These are phyloP conservation scores for Blumeriella jaapii DNA, from an alignment of 2,329 filamentous ascomycete species.

Conservation along the genomic window DNA sequence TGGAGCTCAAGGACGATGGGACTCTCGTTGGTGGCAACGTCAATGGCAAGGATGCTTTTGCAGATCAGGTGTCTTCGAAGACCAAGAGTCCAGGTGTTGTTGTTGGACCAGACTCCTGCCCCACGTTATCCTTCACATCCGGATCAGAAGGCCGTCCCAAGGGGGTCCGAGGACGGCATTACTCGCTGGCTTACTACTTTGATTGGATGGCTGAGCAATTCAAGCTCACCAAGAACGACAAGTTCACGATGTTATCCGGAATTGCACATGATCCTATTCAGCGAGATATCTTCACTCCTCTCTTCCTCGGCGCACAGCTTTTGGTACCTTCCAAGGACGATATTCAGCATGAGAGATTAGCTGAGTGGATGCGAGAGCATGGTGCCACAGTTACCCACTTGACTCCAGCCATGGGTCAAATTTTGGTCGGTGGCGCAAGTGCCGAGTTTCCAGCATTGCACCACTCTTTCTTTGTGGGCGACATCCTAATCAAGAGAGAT, in stretches of 20 bases:
- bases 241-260: conserved; percentile 74
- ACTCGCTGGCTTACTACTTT: conserved; percentile 75
- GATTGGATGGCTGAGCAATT: conserved; percentile 89
- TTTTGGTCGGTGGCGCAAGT: conserved; percentile 73
- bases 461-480: conserved; percentile 82
- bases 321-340: conserved; percentile 71
- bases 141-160: conserved; percentile 74
- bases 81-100: conserved; percentile 54
- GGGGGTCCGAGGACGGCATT: conserved; percentile 81
- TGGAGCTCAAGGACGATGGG: conserved; percentile 63
- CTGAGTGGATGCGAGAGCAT: conserved; percentile 76
- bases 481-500: conserved; percentile 76
- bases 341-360: conserved; percentile 75
- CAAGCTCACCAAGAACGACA: conserved; percentile 55
- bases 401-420: conserved; percentile 94
- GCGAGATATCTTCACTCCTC: conserved; percentile 75
- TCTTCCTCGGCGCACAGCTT: conserved; percentile 73
- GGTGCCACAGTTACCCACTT: conserved; percentile 72
- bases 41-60: conserved; percentile 57
- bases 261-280: conserved; percentile 69
- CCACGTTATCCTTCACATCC: conserved; percentile 63
- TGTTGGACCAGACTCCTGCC: conserved; percentile 76
- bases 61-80: conserved; percentile 37
- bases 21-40: conserved; percentile 55
- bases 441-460: conserved; percentile 68